Conservation (phyloP, 139 green algal genomes). For the Coelastrella sp. region DNA sequence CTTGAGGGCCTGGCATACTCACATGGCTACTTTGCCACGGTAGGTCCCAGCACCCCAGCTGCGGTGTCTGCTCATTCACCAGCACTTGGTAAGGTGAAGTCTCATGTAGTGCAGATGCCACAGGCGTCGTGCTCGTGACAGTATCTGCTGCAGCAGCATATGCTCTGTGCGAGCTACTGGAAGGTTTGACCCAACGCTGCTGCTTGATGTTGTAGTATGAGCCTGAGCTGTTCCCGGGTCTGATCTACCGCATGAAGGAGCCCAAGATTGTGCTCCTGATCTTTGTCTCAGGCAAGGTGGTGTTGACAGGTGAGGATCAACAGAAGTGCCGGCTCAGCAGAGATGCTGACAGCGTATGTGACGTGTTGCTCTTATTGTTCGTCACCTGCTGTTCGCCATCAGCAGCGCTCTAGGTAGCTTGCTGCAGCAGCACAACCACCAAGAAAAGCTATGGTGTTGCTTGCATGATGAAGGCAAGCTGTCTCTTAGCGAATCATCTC, state of each 20-base stretch:
- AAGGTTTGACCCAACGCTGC: not conserved
- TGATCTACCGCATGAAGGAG: slow-evolving; percentile 99
- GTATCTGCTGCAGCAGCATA: not conserved
- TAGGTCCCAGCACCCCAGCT: slow-evolving; percentile 3
- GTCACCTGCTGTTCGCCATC: too few species aligned
- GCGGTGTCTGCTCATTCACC: not conserved
- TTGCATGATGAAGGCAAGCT: not conserved
- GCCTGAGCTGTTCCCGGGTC: slow-evolving; percentile 98
- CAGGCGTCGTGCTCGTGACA: too few species aligned
- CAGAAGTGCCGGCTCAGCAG: not conserved
- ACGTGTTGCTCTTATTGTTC: not conserved
- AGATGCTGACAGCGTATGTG: not conserved
- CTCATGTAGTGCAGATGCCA: too few species aligned
- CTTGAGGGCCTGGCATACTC: slow-evolving; percentile 92
- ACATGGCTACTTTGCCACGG: slow-evolving; percentile 89
- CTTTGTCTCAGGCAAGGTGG: slow-evolving; percentile 98
- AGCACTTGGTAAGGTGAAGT: not conserved
- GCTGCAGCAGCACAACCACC: too few species aligned
- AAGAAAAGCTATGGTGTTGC: too few species aligned
- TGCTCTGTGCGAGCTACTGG: not conserved
- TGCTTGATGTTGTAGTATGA: slow-evolving; percentile 84
- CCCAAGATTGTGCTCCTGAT: slow-evolving; percentile 99
- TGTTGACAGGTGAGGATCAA: slow-evolving; percentile 61
- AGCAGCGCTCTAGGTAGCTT: too few species aligned
- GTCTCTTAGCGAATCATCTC: not conserved